Evolutionary conservation across 192 early-diverging fungal genomes (phyloP).

Genomic region (Kappamyces sp.): DNA sequence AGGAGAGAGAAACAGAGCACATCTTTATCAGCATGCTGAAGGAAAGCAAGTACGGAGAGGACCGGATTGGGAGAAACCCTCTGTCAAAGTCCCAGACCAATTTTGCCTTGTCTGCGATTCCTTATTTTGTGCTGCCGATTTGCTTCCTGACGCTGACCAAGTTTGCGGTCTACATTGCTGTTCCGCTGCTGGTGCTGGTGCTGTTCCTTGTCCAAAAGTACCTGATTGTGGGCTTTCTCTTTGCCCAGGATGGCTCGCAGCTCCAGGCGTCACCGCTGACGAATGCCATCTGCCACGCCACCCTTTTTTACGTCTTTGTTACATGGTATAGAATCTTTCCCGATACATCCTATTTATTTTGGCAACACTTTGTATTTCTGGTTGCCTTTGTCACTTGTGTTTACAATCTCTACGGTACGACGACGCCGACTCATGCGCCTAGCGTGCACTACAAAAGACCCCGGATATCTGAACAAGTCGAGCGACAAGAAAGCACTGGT

Average conservation of each 20-base stretch:
- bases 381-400: conserved; percentile 50
- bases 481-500: conserved; percentile 23
- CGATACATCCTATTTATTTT: conserved; percentile 47
- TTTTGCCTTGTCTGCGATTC: conserved; percentile 24
- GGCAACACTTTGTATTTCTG: conserved; percentile 65
- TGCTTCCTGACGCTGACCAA: conserved; percentile 48
- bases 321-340: conserved; percentile 68
- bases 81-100: too few species aligned
- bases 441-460: conserved; percentile 58
- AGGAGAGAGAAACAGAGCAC: conserved; percentile 47
- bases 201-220: conserved; percentile 53
- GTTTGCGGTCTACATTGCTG: conserved; percentile 72
- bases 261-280: conserved; percentile 75
- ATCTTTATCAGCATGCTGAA: conserved; percentile 34
- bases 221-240: conserved; percentile 55
- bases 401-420: conserved; percentile 64
- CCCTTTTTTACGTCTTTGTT: conserved; percentile 62
- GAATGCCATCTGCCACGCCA: conserved; percentile 81
- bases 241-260: conserved; percentile 22
- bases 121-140: conserved; percentile 59
- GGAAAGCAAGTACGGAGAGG: background rate
- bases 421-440: too few species aligned
- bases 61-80: background rate
- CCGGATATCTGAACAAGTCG: conserved; percentile 69
- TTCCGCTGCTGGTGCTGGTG: conserved; percentile 49